A percentile compares a stretch with the other conserved stretches of the same genome.
Evolutionary conservation across 305 asterid genomes (phyloP).

Genomic region (Lippia alba): DNA sequence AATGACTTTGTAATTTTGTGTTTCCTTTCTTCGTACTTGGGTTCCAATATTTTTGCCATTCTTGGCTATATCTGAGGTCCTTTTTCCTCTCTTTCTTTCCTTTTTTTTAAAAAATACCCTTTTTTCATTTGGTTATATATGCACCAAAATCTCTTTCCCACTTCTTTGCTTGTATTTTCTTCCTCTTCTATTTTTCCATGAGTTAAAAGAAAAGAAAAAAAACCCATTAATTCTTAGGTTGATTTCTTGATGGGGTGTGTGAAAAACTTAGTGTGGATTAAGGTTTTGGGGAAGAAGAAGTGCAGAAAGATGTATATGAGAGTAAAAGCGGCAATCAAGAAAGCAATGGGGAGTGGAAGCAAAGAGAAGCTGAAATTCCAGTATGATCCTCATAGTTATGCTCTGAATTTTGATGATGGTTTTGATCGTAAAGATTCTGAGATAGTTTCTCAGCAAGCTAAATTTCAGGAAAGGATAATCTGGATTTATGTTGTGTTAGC

Average conservation of each 20-base stretch:
- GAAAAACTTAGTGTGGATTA: conserved; percentile 41
- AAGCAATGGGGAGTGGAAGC: conserved; percentile 38
- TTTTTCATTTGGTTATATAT: not conserved
- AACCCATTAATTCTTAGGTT: not conserved
- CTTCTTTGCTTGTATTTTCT: too few species aligned
- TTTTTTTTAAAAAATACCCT: not conserved
- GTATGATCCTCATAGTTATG: conserved; percentile 61
- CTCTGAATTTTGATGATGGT: conserved; percentile 65
- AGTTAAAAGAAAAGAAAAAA: not conserved
- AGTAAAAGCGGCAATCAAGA: conserved; percentile 56
- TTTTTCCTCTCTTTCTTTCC: too few species aligned
- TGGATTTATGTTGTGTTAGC: conserved; percentile 51
- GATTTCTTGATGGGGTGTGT: conserved; percentile 29
- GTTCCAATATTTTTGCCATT: conserved; percentile 6
- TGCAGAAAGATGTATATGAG: conserved; percentile 51
- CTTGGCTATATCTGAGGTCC: not conserved
- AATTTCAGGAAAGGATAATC: conserved; percentile 30
- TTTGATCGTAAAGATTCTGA: conserved; percentile 16
- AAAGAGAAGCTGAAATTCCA: conserved; percentile 44
- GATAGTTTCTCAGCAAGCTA: conserved; percentile 4
- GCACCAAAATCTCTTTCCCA: not conserved
- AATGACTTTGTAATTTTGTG: conserved; percentile 17
- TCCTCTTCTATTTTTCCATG: not conserved
- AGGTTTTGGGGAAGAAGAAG: conserved; percentile 52
- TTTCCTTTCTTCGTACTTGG: conserved; percentile 18